These are phyloP conservation scores for Beauveria australis DNA, from an alignment of 2,329 filamentous ascomycete species.

Conservation along the genomic window DNA sequence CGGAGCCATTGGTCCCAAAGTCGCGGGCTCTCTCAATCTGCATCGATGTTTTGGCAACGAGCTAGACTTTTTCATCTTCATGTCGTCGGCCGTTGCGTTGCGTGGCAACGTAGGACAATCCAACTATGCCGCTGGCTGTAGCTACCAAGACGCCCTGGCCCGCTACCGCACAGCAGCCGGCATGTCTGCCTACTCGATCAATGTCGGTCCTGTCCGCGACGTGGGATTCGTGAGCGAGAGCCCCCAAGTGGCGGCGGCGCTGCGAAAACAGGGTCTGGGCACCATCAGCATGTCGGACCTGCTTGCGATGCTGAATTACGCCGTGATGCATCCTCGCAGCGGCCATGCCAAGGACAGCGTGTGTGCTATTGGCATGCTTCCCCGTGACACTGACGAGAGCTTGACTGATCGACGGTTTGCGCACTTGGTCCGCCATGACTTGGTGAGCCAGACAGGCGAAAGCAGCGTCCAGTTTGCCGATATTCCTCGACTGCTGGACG, in stretches of 20 bases:
- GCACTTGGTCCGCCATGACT: conserved; percentile 12
- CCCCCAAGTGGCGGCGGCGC: neutral
- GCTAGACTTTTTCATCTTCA: conserved; percentile 27
- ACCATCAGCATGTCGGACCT: conserved; percentile 12
- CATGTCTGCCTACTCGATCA: conserved; percentile 19
- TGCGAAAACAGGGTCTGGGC: conserved; percentile 19
- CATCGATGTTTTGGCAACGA: conserved; percentile 15
- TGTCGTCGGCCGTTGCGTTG: conserved; percentile 23
- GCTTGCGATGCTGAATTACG: neutral
- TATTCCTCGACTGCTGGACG: neutral
- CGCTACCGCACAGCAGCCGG: conserved; percentile 22
- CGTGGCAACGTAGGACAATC: conserved; percentile 24
- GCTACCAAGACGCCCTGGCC: conserved; percentile 29
- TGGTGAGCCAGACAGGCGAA: conserved; percentile 14
- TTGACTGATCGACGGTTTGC: conserved; percentile 1
- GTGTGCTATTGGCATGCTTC: conserved; percentile 16
- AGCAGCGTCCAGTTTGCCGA: neutral
- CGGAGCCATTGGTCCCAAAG: conserved; percentile 20
- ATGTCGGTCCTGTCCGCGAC: conserved; percentile 27
- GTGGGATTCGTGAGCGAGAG: conserved; percentile 24
- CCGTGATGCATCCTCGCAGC: neutral
- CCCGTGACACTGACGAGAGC: neutral
- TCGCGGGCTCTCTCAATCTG: conserved; percentile 25
- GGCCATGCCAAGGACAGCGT: conserved; percentile 18
- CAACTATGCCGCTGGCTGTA: conserved; percentile 32